Evolutionary conservation across 2,329 filamentous ascomycete genomes (phyloP), one percentile per base, ranked within the genome.

Genomic region (Nigrospora sphaerica): DNA sequence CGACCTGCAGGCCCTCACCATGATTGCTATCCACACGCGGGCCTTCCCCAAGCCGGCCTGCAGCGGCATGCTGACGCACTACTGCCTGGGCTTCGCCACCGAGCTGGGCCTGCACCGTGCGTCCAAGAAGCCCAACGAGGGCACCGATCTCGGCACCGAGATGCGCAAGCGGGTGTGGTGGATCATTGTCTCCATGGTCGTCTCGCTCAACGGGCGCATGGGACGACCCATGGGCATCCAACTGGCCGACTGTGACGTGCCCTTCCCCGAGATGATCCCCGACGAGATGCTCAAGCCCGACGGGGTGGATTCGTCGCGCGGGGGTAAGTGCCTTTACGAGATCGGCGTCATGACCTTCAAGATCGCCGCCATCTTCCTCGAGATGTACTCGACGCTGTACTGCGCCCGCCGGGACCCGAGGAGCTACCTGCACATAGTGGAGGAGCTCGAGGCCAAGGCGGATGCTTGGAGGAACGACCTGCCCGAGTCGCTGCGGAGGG

Each of bases 21-120:
- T 93, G 66, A 80, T 95, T 16, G 82, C 81, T 48, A 67, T 79
- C 3, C 86, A 92, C 60, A 77, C 88, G 4, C 81, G 88, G 49
- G 82, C 81, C 43, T 90, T 93, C 48, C 86, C 87, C 31, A 89
- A 91, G 56, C 86, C 88, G 1, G 86, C 86, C 12, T 81, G 84
- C 37, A 86, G 84, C 45, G 85, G 83, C 66, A 76, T 85, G 53
- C 73, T 91, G 49, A 77, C 77, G 32, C 80, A 78, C 44, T 73
- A 80, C 40, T 78, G 86, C 1, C 70, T 91, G 38, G 73, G 80
- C 6, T 70, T 86, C 31, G 86, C 86, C 11, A 75, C 92, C 33
- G 88, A 93, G 55, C 68, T 89, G 35, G 84, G 87, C 16, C 70
- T 93, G 34, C 86, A 95, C 61, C 77, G 87, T 36, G 83, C 82